Percentiles rank a stretch among this genome's conserved stretches.
These are phyloP conservation scores for Podospora conica DNA, from an alignment of 495 filamentous ascomycete species.

Conservation along the genomic window DNA sequence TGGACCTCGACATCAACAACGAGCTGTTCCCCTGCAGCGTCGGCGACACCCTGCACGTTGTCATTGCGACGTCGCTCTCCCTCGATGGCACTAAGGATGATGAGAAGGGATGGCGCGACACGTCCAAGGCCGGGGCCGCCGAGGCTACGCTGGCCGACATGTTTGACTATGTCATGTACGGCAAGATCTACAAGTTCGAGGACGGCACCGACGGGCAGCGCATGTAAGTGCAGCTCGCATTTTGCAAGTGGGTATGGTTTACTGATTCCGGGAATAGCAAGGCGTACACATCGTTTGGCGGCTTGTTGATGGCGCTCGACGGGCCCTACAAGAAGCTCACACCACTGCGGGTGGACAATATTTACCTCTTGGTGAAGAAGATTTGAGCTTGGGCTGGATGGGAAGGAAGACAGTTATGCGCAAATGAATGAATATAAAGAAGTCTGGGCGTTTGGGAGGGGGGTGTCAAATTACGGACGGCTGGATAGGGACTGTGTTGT, in stretches of 20 bases:
- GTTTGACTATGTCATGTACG: conserved; percentile 96
- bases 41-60: conserved; percentile 69
- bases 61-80: conserved; percentile 75
- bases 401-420: background rate
- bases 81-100: conserved; percentile 74
- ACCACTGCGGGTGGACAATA: conserved; percentile 81
- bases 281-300: conserved; percentile 87
- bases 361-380: conserved; percentile 82
- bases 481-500: conserved; percentile 1
- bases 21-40: conserved; percentile 75
- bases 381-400: background rate
- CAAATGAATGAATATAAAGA: background rate
- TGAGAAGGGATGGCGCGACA: conserved; percentile 71
- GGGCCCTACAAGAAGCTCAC: conserved; percentile 94
- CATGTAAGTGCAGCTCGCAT: conserved; percentile 57
- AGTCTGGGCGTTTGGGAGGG: conserved; percentile 8
- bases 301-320: conserved; percentile 79
- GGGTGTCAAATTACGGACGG: conserved; percentile 1
- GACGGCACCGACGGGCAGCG: conserved; percentile 70
- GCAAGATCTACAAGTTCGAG: conserved; percentile 96
- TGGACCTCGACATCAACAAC: conserved; percentile 89
- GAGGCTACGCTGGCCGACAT: conserved; percentile 80
- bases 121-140: conserved; percentile 43
- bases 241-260: background rate
- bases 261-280: conserved; percentile 54